Percentiles rank a stretch among this genome's conserved stretches.
Conservation (phyloP, 1,284 basidiomycete genomes). For the Tilletia indica region DNA sequence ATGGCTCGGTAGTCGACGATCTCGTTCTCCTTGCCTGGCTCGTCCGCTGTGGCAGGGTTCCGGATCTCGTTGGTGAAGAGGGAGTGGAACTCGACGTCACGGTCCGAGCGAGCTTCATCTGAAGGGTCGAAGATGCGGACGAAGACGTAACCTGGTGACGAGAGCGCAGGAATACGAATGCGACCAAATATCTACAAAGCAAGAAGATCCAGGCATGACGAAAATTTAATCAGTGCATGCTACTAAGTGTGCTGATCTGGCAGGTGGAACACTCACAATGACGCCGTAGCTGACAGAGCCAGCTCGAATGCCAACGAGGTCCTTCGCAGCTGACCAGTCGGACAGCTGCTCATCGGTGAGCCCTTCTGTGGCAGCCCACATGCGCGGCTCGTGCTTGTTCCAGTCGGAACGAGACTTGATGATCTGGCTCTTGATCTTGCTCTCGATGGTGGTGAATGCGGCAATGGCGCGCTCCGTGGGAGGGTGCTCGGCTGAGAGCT, state of each 20-base stretch:
- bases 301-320: conserved; percentile 17
- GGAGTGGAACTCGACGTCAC: conserved; percentile 19
- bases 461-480: conserved; percentile 11
- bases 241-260: no score
- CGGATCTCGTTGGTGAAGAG: conserved; percentile 19
- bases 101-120: conserved; percentile 12
- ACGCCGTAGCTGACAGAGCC: conserved; percentile 18
- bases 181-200: conserved; percentile 17
- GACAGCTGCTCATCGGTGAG: conserved; percentile 8
- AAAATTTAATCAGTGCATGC: no score
- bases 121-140: conserved; percentile 20
- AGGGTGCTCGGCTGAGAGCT: conserved; percentile 14
- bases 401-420: conserved; percentile 12
- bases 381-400: conserved; percentile 21
- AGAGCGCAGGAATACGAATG: conserved; percentile 19
- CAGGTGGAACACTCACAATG: conserved; percentile 7
- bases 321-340: neutral
- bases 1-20: conserved; percentile 16
- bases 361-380: conserved; percentile 18
- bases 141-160: conserved; percentile 15
- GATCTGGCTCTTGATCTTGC: conserved; percentile 15
- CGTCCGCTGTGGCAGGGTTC: conserved; percentile 10
- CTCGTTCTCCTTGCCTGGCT: conserved; percentile 10
- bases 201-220: neutral
- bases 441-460: conserved; percentile 17